Percentiles rank a stretch among this genome's conserved stretches.
Conservation (phyloP, 306 rosid genomes). For the Rosa rugosa region DNA sequence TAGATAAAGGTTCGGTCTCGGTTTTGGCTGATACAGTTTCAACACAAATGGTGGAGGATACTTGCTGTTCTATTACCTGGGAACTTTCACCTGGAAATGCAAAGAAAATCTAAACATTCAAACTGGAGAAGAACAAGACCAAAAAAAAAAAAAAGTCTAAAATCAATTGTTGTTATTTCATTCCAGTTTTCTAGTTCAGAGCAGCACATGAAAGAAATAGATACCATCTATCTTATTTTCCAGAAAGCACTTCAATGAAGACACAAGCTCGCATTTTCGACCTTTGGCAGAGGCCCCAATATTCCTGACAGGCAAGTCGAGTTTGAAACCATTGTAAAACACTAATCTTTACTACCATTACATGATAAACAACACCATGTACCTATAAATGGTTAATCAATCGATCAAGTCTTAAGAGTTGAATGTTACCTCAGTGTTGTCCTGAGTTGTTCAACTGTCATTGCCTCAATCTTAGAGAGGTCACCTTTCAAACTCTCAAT, state of each 20-base stretch:
- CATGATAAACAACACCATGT: background rate
- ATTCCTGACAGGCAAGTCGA: constrained; percentile 52
- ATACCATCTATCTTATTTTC: constrained; percentile 58
- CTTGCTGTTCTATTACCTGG: constrained; percentile 36
- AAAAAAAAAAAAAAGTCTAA: background rate
- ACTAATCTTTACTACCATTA: background rate
- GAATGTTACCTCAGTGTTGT: constrained; percentile 54
- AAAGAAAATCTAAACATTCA: constrained; percentile 24
- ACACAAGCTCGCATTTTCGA: constrained; percentile 68
- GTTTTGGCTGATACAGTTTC: constrained; percentile 31
- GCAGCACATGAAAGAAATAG: background rate
- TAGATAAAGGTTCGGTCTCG: constrained; percentile 28
- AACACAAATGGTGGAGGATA: constrained; percentile 32
- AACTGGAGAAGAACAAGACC: background rate
- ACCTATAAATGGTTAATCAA: background rate
- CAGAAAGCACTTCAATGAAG: constrained; percentile 65
- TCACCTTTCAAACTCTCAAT: constrained; percentile 61
- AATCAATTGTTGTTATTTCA: constrained; percentile 4
- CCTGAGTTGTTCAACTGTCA: constrained; percentile 83
- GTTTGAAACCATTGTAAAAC: constrained; percentile 27
- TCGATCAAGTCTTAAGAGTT: background rate
- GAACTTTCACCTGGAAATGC: constrained; percentile 53
- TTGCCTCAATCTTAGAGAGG: constrained; percentile 50
- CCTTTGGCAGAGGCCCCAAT: constrained; percentile 73
- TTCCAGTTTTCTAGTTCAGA: background rate